Percentiles rank a stretch among this genome's conserved stretches.
phyloP scores from a whole-genome alignment of 352 stramenopile genomes.

The Globisporangium orthogonon region DNA sequence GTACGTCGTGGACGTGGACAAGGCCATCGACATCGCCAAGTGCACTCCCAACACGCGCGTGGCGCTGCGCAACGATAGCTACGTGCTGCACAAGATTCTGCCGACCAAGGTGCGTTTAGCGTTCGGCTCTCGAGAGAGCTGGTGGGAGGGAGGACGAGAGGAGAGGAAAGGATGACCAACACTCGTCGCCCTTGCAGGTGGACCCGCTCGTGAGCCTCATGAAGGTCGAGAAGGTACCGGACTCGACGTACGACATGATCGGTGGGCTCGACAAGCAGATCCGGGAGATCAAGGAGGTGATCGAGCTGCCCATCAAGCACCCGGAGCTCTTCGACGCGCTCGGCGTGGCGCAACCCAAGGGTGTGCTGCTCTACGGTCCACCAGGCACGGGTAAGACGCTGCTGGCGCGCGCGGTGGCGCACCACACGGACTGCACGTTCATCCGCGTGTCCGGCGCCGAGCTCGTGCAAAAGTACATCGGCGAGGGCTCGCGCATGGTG shows the following conservation, averaged over 20 bases:
- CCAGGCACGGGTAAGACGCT: constrained; percentile 99
- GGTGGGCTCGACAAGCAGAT: constrained; percentile 99
- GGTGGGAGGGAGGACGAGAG: no score
- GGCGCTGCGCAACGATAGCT: constrained; percentile 98
- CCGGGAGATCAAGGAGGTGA: constrained; percentile 99
- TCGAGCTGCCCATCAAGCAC: constrained; percentile 99
- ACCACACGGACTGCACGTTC: constrained; percentile 99
- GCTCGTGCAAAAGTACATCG: constrained; percentile 99
- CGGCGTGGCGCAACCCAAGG: constrained; percentile 97
- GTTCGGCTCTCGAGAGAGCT: no score
- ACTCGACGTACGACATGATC: constrained; percentile 99
- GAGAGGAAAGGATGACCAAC: no score
- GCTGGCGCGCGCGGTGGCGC: constrained; percentile 95
- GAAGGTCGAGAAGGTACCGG: constrained; percentile 99
- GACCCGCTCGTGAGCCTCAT: constrained; percentile 92
- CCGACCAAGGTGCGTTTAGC: constrained; percentile 89
- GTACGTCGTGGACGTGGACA: constrained; percentile 99
- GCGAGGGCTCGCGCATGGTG: constrained; percentile 98
- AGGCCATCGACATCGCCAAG: constrained; percentile 93
- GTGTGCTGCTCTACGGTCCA: constrained; percentile 93
- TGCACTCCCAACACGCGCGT: constrained; percentile 98
- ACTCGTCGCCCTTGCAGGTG: constrained; percentile 22
- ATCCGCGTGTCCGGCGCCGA: constrained; percentile 98
- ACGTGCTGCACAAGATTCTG: constrained; percentile 99
- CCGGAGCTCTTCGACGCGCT: constrained; percentile 99